Conservation (phyloP, 805 yeast species). For the Starmerella sirachaensis region DNA sequence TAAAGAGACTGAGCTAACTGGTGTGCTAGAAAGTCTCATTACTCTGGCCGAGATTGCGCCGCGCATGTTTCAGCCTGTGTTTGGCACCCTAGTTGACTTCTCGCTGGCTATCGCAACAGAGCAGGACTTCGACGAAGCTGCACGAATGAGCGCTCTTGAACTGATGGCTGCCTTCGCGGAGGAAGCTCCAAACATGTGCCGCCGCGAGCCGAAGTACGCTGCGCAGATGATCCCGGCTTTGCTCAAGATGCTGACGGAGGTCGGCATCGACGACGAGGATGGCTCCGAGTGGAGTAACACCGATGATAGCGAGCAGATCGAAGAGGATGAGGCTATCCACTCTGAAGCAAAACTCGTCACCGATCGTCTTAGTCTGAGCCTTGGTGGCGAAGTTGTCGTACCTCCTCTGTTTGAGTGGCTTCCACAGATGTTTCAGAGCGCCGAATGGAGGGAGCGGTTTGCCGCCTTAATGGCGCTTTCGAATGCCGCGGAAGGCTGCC, state of each 20-base stretch:
- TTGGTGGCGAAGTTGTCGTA: conserved; percentile 75
- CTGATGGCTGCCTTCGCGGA: conserved; percentile 83
- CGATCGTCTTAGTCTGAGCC: conserved; percentile 74
- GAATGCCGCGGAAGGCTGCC: conserved; percentile 94
- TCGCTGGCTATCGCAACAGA: conserved; percentile 74
- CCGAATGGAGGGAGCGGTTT: conserved; percentile 86
- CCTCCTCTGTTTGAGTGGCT: conserved; percentile 76
- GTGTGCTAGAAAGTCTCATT: conserved; percentile 78
- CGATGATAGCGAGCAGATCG: conserved; percentile 64
- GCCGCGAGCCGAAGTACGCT: conserved; percentile 59
- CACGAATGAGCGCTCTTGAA: conserved; percentile 81
- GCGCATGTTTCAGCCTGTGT: conserved; percentile 84
- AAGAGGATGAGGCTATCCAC: conserved; percentile 73
- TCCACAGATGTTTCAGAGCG: conserved; percentile 67
- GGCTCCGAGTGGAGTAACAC: conserved; percentile 77
- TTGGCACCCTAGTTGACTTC: conserved; percentile 75
- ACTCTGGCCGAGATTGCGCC: conserved; percentile 92
- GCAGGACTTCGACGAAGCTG: conserved; percentile 61
- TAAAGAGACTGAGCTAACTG: conserved; percentile 67
- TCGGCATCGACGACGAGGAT: conserved; percentile 78
- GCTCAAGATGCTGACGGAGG: conserved; percentile 80
- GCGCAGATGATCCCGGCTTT: conserved; percentile 60
- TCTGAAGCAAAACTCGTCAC: conserved; percentile 91
- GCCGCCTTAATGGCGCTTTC: conserved; percentile 96
- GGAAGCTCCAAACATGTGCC: conserved; percentile 91